Conservation (phyloP, 2,329 filamentous ascomycete genomes). For the Ophiostoma triangulosporum region DNA sequence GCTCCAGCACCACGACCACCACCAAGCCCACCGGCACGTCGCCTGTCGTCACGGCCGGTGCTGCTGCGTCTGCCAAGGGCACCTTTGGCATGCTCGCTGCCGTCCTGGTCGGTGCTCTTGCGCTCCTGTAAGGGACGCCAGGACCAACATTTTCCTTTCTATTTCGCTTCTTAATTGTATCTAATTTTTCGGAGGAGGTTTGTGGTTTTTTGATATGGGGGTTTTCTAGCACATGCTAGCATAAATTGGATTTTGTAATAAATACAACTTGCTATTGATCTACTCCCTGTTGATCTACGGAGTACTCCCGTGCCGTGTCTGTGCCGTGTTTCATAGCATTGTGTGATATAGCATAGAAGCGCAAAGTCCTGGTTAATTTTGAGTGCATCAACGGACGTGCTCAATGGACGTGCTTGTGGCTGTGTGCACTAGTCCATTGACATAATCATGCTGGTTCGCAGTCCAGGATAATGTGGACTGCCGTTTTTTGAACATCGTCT, state of each 20-base stretch:
- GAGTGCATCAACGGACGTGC: too few relatives aligned
- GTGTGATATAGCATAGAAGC: too few relatives aligned
- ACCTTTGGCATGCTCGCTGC: background rate
- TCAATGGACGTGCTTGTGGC: too few relatives aligned
- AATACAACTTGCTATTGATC: background rate
- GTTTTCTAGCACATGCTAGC: background rate
- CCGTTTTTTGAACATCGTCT: too few relatives aligned
- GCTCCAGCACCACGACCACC: background rate
- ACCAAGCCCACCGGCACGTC: background rate
- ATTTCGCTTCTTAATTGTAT: background rate
- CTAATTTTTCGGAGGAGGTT: background rate
- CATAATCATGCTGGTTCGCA: too few relatives aligned
- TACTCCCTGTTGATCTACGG: too few relatives aligned
- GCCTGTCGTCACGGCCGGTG: slow-evolving; percentile 6
- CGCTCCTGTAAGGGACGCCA: slow-evolving; percentile 12
- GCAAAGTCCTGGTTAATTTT: too few relatives aligned
- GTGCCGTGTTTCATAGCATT: too few relatives aligned
- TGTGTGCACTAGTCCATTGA: too few relatives aligned
- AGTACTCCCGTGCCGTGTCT: too few relatives aligned
- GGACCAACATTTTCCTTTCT: slow-evolving; percentile 17
- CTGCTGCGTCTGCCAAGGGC: background rate
- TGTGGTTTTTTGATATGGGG: background rate
- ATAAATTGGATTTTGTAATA: background rate
- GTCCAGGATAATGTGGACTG: too few relatives aligned
- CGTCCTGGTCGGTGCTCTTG: slow-evolving; percentile 1